Evolutionary conservation across 805 yeast genomes (phyloP).

Genomic region (Saturnispora hagleri): DNA sequence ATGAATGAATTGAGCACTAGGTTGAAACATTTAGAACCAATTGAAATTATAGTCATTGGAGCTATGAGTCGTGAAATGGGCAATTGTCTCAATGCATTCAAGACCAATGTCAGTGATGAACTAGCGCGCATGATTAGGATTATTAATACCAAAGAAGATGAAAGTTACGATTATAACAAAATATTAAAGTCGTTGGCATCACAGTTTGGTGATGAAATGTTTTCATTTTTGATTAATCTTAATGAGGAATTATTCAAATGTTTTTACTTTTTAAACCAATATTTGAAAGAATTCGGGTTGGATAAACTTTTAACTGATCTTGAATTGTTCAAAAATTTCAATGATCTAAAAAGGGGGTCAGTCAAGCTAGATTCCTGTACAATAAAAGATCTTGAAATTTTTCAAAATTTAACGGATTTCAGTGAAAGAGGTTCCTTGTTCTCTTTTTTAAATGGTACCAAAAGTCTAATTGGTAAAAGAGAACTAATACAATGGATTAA

Average conservation of each 20-base stretch:
- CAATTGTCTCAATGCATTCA: constrained; percentile 18
- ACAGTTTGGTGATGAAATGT: constrained; percentile 8
- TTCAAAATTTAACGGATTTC: constrained; percentile 50
- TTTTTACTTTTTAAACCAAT: constrained; percentile 39
- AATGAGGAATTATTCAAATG: constrained; percentile 16
- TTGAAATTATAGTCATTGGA: constrained; percentile 54
- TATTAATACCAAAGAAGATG: neutral
- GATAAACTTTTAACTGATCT: constrained; percentile 44
- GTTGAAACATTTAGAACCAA: constrained; percentile 62
- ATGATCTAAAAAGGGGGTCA: constrained; percentile 34
- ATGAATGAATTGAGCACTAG: constrained; percentile 68
- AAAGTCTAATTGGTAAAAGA: constrained; percentile 68
- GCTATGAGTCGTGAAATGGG: constrained; percentile 28
- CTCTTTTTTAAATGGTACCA: constrained; percentile 75
- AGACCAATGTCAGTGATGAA: neutral
- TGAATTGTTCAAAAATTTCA: constrained; percentile 45
- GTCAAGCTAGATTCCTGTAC: constrained; percentile 57
- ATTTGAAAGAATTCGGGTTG: constrained; percentile 57
- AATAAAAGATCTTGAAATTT: constrained; percentile 64
- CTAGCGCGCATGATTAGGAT: constrained; percentile 10
- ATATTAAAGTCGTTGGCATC: constrained; percentile 1
- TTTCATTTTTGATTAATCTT: constrained; percentile 13
- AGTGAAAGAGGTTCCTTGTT: constrained; percentile 58
- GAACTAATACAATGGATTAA: constrained; percentile 63
- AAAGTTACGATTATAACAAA: neutral